phyloP scores from a whole-genome alignment of 345 rosid species.

The Gossypium australe region DNA sequence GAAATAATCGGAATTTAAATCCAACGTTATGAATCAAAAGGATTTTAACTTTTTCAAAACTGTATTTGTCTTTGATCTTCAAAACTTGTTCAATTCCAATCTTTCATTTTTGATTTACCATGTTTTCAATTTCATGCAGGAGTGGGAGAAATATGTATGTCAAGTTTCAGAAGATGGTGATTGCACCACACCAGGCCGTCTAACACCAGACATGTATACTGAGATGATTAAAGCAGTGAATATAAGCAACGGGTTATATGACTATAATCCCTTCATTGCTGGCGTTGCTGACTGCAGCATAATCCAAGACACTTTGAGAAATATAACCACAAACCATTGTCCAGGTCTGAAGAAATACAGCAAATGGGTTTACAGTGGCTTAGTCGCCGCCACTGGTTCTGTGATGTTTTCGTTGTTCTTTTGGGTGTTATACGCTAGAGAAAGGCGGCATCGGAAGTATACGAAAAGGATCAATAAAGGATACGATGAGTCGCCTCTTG shows the following conservation, averaged over 20 bases:
- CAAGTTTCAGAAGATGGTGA: slow-evolving; percentile 34
- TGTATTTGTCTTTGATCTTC: too few relatives aligned
- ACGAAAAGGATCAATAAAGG: slow-evolving; percentile 19
- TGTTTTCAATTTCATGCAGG: slow-evolving; percentile 22
- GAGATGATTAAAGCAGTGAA: slow-evolving; percentile 38
- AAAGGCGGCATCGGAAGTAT: slow-evolving; percentile 36
- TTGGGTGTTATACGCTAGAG: slow-evolving; percentile 46
- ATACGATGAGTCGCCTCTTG: slow-evolving; percentile 11
- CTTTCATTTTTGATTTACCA: neutral
- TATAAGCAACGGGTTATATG: slow-evolving; percentile 34
- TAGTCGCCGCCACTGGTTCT: slow-evolving; percentile 36
- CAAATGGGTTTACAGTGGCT: slow-evolving; percentile 38
- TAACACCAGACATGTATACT: slow-evolving; percentile 28
- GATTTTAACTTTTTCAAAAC: too few relatives aligned
- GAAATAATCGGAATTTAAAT: too few relatives aligned
- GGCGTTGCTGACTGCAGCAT: slow-evolving; percentile 34
- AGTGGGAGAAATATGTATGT: slow-evolving; percentile 44
- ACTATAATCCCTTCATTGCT: slow-evolving; percentile 31
- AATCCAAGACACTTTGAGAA: slow-evolving; percentile 32
- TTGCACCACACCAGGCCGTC: slow-evolving; percentile 36
- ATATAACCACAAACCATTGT: slow-evolving; percentile 24
- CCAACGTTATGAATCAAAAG: too few relatives aligned
- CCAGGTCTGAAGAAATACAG: slow-evolving; percentile 32
- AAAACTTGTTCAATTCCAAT: neutral
- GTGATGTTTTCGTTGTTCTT: slow-evolving; percentile 46